Conservation (phyloP, 1,284 basidiomycete species). For the Schizophyllum commune region DNA sequence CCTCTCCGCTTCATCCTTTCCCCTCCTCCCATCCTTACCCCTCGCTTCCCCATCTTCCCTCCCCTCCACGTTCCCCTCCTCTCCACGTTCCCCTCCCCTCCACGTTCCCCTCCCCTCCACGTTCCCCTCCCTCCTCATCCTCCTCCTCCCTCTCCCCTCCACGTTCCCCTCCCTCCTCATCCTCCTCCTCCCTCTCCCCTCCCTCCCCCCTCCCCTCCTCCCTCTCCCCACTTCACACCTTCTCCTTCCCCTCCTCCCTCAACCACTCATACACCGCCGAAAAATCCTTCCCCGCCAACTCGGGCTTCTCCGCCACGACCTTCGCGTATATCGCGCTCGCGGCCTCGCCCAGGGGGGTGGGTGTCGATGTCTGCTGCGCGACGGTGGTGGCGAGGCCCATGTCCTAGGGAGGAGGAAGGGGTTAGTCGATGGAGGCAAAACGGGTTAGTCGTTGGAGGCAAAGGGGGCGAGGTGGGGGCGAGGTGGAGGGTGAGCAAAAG, state of each 20-base stretch:
- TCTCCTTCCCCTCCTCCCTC: constrained; percentile 14
- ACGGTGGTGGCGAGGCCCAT: constrained; percentile 70
- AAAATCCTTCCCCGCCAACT: constrained; percentile 67
- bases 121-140: not conserved
- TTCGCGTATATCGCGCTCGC: constrained; percentile 54
- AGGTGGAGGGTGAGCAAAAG: too few species aligned
- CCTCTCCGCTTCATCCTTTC: too few species aligned
- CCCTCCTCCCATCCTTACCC: too few species aligned
- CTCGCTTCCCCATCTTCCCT: constrained; percentile 19
- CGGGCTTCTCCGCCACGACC: constrained; percentile 45
- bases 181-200: too few species aligned
- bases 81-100: constrained; percentile 6
- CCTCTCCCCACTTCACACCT: not conserved
- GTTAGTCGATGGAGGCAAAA: not conserved
- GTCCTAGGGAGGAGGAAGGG: constrained; percentile 41
- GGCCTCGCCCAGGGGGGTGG: constrained; percentile 58
- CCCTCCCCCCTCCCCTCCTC: too few species aligned
- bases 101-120: not conserved
- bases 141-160: constrained; percentile 24
- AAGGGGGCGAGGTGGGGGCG: too few species aligned
- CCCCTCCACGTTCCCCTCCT: constrained; percentile 26
- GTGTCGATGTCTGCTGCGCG: constrained; percentile 39
- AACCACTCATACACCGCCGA: constrained; percentile 72
- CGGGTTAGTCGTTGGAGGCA: too few species aligned
- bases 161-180: constrained; percentile 24